These are phyloP conservation scores for Echinochloa phyllopogon DNA, from an alignment of 176 grass and related monocot species.

Conservation along the genomic window DNA sequence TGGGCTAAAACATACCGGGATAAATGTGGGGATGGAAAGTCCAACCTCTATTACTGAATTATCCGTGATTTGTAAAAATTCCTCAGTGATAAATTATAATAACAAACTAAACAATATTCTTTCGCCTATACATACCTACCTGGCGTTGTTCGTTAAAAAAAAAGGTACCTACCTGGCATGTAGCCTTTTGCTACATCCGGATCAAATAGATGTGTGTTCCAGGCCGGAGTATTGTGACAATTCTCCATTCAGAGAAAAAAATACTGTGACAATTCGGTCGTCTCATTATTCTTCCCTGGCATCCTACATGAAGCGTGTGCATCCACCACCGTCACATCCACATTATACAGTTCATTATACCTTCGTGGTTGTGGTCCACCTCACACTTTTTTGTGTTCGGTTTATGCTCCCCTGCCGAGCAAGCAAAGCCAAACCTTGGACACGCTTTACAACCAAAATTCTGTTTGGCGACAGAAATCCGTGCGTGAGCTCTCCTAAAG, in stretches of 20 bases:
- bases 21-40: no score
- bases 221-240: not conserved
- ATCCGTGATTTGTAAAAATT: no score
- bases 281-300: not conserved
- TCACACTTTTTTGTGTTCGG: conserved; percentile 8
- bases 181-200: not conserved
- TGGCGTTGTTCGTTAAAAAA: not conserved
- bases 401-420: conserved; percentile 30
- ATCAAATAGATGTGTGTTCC: not conserved
- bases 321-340: not conserved
- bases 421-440: conserved; percentile 30
- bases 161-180: not conserved
- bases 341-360: not conserved
- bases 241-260: not conserved
- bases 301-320: not conserved
- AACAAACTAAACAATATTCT: not conserved
- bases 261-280: not conserved
- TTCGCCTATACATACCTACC: not conserved
- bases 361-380: not conserved
- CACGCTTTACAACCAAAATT: conserved; percentile 19
- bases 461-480: conserved; percentile 4
- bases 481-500: not conserved
- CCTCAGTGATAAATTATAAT: no score
- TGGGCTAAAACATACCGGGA: no score
- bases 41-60: no score